A percentile compares a stretch with the other conserved stretches of the same genome.
Evolutionary conservation across 208 protist genomes (phyloP).

Genomic region (Trypanosoma conorhini): DNA sequence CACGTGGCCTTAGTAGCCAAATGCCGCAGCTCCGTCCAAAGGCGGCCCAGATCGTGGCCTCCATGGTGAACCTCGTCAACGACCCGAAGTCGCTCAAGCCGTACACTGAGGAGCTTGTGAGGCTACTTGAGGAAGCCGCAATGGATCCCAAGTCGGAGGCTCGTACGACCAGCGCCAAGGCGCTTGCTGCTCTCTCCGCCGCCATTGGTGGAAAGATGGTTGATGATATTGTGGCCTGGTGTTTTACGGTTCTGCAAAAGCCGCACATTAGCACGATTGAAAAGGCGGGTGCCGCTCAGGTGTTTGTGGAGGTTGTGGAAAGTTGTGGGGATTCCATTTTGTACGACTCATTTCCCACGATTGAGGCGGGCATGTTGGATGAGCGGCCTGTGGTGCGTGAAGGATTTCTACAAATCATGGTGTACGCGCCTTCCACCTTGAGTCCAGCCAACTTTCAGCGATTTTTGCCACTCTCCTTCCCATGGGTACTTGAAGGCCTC

Average conservation of each 20-base stretch:
- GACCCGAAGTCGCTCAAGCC: constrained; percentile 83
- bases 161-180: constrained; percentile 88
- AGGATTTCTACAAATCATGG: constrained; percentile 92
- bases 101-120: constrained; percentile 86
- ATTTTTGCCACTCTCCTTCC: constrained; percentile 81
- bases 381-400: constrained; percentile 86
- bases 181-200: constrained; percentile 71
- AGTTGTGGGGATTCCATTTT: constrained; percentile 73
- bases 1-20: constrained; percentile 78
- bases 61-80: constrained; percentile 86
- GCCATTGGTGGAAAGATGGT: constrained; percentile 71
- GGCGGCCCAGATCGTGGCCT: constrained; percentile 91
- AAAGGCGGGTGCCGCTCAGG: constrained; percentile 91
- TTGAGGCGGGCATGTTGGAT: constrained; percentile 78
- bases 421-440: constrained; percentile 89
- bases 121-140: constrained; percentile 80
- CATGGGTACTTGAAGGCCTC: constrained; percentile 89
- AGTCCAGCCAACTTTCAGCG: constrained; percentile 61
- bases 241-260: constrained; percentile 73
- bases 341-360: constrained; percentile 56
- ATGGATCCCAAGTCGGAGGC: constrained; percentile 85
- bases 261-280: constrained; percentile 73
- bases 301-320: constrained; percentile 87
- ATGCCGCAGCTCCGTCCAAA: constrained; percentile 79
- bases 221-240: constrained; percentile 79